Base-by-base conservation (phyloP, 176 grass and related monocot species). In the Saccharum officinarum region DNA sequence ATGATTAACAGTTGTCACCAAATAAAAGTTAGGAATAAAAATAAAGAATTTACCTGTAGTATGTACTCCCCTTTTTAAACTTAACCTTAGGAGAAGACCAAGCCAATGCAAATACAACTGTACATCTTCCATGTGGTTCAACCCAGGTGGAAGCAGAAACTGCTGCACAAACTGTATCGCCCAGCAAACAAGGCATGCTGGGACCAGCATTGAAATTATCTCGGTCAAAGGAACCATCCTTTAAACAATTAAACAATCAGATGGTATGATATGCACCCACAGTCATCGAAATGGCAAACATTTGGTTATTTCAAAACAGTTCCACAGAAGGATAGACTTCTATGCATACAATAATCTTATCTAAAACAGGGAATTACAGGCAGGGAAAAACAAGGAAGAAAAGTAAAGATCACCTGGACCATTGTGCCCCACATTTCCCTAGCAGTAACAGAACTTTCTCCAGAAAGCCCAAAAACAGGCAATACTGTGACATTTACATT, bases 91-190 rank as follows among this genome's bases (percentile, higher is more conserved):
- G 93, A 55, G 93, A 90, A 80, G 91, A 95, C 96, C 96, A 98
- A 69, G 91, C 91, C 78, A 98, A 85, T 12, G 93, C 86, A 60
- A 98, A 98, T 73, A 84, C 93, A 0, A 98, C 81, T 71, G 93
- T 94, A 76, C 96, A 95, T 88, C 87, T 95, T 73, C 93, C 96
- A 76, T 94, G 89, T 33, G 96, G 87, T 88, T 98, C 96, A 75
- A 98, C 96, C 96, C 89, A 98, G 82, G 93, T 95, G 66, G 93
- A 95, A 69, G 95, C 95, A 76, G 89, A 95, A 90, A 98, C 93
- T 73, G 93, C 96, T 66, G 91, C 96, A 87, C 96, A 93, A 89
- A 94, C 54, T 85, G 93, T 87, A 93, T 90, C 86, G 68, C 96
- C 96, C 77, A 72, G 41, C 42, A 59, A 86, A 83, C 85, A 98